Percentiles rank a stretch among this genome's conserved stretches.
Evolutionary conservation across 1,139 yeast species (phyloP).

Genomic region (Spathaspora sp.): DNA sequence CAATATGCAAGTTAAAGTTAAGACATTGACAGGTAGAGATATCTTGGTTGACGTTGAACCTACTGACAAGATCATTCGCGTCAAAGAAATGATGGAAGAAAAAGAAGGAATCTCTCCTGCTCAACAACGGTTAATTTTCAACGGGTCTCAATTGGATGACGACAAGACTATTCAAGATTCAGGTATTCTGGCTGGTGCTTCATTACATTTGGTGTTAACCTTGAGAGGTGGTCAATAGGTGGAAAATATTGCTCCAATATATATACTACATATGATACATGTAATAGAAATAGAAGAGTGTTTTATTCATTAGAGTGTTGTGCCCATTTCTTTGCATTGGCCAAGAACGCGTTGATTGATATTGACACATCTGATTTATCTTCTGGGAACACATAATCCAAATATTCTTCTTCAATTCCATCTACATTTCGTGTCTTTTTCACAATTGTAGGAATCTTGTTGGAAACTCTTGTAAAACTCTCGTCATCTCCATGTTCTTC

Average conservation of each 20-base stretch:
- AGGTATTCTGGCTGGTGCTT: conserved; percentile 72
- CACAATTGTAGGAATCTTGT: conserved; percentile 58
- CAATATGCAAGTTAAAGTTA: conserved; percentile 68
- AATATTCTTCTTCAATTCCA: conserved; percentile 54
- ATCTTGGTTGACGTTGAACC: conserved; percentile 81
- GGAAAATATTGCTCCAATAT: not conserved
- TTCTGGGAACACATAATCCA: conserved; percentile 70
- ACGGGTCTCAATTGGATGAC: conserved; percentile 90
- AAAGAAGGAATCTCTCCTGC: conserved; percentile 97
- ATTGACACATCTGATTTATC: conserved; percentile 35
- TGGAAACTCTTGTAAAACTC: conserved; percentile 33
- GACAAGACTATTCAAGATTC: conserved; percentile 68
- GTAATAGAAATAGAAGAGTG: not conserved
- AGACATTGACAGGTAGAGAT: conserved; percentile 82
- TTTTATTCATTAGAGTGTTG: conserved; percentile 1
- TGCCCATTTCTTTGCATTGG: conserved; percentile 65
- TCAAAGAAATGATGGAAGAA: conserved; percentile 93
- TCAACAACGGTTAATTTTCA: conserved; percentile 87
- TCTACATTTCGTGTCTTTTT: conserved; percentile 44
- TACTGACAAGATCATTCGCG: conserved; percentile 69
- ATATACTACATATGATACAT: not conserved
- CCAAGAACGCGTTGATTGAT: conserved; percentile 52
- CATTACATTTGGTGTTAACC: conserved; percentile 84
- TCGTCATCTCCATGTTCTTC: conserved; percentile 54
- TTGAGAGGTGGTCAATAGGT: conserved; percentile 70